Evolutionary conservation across 192 early-diverging fungal species (phyloP).

Genomic region (Cladochytrium replicatum): DNA sequence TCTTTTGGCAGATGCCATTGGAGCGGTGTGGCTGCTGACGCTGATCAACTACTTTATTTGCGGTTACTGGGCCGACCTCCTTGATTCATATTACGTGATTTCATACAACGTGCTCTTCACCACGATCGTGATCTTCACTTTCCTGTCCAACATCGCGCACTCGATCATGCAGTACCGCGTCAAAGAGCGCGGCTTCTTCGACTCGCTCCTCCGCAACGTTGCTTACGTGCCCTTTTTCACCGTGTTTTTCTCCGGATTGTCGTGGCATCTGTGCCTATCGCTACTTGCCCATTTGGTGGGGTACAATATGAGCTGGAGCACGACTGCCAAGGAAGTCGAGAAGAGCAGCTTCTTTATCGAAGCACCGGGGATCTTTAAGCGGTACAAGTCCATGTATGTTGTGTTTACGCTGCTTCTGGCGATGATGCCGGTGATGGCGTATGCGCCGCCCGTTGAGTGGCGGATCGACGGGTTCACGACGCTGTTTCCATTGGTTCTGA

Average conservation of each 20-base stretch:
- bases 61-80: conserved; percentile 2
- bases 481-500: background rate
- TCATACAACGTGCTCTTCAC: conserved; percentile 9
- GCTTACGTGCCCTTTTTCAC: conserved; percentile 12
- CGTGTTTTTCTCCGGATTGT: conserved; percentile 12
- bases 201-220: conserved; percentile 4
- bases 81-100: conserved; percentile 7
- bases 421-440: background rate
- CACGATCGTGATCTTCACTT: conserved; percentile 12
- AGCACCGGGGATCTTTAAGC: background rate
- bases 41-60: conserved; percentile 16
- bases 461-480: background rate
- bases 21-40: conserved; percentile 15
- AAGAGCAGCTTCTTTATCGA: background rate
- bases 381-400: background rate
- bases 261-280: conserved; percentile 9
- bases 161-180: conserved; percentile 4
- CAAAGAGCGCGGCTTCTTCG: conserved; percentile 2
- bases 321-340: conserved; percentile 12
- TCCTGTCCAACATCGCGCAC: conserved; percentile 6
- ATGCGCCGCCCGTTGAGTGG: background rate
- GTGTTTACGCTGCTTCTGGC: background rate
- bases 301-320: conserved; percentile 14
- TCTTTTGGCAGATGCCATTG: too few relatives aligned
- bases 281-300: conserved; percentile 13